Conservation (phyloP, 148 eudicot genomes). For the Fagopyrum tataricum region DNA sequence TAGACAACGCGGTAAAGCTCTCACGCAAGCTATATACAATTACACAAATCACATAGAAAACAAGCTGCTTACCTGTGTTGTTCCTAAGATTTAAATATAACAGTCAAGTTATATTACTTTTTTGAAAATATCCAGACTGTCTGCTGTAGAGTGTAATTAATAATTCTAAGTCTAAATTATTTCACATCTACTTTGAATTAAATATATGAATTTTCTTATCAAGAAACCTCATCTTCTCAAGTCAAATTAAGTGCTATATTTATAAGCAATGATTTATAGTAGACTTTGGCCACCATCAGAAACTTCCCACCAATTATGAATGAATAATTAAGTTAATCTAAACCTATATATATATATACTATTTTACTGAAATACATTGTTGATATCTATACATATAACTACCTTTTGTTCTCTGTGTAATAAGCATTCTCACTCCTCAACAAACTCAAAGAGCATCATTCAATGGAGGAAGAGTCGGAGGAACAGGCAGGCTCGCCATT, state of each 20-base stretch:
- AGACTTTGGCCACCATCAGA: background rate
- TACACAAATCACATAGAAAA: no score
- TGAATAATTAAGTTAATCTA: no score
- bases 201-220: background rate
- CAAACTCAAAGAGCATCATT: slow-evolving; percentile 1
- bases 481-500: slow-evolving; percentile 8
- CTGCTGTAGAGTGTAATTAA: background rate
- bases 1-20: slow-evolving; percentile 5
- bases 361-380: no score
- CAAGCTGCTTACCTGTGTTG: background rate
- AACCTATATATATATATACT: no score
- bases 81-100: background rate
- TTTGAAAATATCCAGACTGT: background rate
- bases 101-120: no score
- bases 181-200: background rate
- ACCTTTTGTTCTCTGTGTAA: background rate
- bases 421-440: background rate
- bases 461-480: background rate
- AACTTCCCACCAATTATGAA: background rate
- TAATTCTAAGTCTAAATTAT: background rate
- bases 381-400: background rate
- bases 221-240: background rate
- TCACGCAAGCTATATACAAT: background rate
- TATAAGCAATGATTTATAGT: background rate
- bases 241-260: background rate